These are phyloP conservation scores for Tetrapisispora taiwanensis DNA, from an alignment of 805 yeast genomes.

Conservation along the genomic window DNA sequence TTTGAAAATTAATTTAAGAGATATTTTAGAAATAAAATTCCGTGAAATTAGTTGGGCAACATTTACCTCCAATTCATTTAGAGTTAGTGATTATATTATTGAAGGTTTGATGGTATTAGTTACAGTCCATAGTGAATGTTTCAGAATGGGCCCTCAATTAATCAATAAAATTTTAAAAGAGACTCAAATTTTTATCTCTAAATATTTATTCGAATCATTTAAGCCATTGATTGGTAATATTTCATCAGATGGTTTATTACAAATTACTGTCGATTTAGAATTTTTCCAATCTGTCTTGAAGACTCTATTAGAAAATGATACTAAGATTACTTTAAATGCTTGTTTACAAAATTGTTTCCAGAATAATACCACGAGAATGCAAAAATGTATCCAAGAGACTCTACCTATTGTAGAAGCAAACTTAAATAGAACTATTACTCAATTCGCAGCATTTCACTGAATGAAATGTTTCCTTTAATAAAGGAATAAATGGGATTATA, in stretches of 20 bases:
- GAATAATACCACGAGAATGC: slow-evolving; percentile 17
- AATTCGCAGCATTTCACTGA: slow-evolving; percentile 27
- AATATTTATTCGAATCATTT: slow-evolving; percentile 31
- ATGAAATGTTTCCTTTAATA: neutral
- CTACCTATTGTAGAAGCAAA: slow-evolving; percentile 26
- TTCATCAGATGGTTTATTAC: slow-evolving; percentile 40
- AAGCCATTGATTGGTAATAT: slow-evolving; percentile 37
- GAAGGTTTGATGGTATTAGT: slow-evolving; percentile 41
- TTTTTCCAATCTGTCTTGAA: slow-evolving; percentile 34
- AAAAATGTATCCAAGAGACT: slow-evolving; percentile 21
- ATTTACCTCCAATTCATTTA: slow-evolving; percentile 26
- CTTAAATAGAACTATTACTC: slow-evolving; percentile 21
- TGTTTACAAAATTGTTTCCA: slow-evolving; percentile 27
- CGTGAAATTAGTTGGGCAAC: slow-evolving; percentile 36
- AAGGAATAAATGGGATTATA: neutral
- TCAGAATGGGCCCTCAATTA: slow-evolving; percentile 38
- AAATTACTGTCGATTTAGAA: slow-evolving; percentile 44
- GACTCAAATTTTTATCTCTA: slow-evolving; percentile 31
- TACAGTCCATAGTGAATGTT: slow-evolving; percentile 42
- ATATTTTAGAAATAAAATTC: slow-evolving; percentile 34
- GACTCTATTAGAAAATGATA: slow-evolving; percentile 22
- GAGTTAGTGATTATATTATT: slow-evolving; percentile 39
- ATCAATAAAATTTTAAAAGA: slow-evolving; percentile 38
- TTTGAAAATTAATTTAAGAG: slow-evolving; percentile 34
- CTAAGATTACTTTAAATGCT: slow-evolving; percentile 23